Percentiles rank a stretch among this genome's conserved stretches.
These are phyloP conservation scores for Geotrichum candidum DNA, from an alignment of 1,139 yeast genomes.

Conservation along the genomic window DNA sequence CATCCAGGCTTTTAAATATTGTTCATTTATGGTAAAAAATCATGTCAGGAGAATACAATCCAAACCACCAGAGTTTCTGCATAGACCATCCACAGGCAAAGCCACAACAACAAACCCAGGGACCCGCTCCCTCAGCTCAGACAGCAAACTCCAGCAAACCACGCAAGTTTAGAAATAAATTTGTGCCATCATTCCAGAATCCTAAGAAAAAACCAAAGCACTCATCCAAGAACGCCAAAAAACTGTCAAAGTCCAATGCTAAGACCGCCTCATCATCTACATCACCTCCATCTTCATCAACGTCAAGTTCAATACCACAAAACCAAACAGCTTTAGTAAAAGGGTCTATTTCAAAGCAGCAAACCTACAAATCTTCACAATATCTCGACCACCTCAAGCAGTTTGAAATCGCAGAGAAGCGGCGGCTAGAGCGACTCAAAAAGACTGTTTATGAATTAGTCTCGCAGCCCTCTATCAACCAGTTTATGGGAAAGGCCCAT, in stretches of 20 bases:
- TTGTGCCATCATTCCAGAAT: constrained; percentile 7
- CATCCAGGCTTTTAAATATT: too few species aligned
- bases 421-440: background rate
- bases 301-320: background rate
- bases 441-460: background rate
- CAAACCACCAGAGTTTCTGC: background rate
- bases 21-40: too few species aligned
- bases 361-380: background rate
- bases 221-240: background rate
- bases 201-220: background rate
- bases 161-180: constrained; percentile 9
- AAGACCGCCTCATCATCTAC: background rate
- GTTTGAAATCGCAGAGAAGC: constrained; percentile 3
- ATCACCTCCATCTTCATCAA: background rate
- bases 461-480: background rate
- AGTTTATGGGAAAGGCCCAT: background rate
- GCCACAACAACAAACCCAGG: background rate
- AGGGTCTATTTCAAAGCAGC: background rate
- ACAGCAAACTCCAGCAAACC: background rate
- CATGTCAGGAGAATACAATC: background rate
- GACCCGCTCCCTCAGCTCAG: background rate
- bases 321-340: background rate
- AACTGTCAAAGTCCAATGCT: background rate
- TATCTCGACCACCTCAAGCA: constrained; percentile 4
- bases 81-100: background rate